phyloP scores from a whole-genome alignment of 83 land plant genomes.

The Picea mariana region DNA sequence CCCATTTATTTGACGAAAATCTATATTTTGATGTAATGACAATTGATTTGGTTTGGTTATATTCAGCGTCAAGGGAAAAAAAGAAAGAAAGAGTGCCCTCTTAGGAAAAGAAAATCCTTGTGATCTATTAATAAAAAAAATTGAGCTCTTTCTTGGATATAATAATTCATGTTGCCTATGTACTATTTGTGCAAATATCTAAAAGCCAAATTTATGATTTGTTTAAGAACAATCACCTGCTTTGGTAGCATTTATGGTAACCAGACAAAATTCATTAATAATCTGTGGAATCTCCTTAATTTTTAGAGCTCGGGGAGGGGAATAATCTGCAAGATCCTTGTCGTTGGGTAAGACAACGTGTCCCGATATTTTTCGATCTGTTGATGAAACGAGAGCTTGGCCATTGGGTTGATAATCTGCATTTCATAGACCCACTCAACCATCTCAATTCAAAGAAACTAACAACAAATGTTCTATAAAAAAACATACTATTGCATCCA shows the following conservation, averaged over 20 bases:
- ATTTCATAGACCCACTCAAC: neutral
- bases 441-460: no score
- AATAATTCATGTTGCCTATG: neutral
- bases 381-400: neutral
- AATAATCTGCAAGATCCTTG: neutral
- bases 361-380: neutral
- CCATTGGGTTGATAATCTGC: neutral
- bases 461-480: no score
- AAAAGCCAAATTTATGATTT: no score
- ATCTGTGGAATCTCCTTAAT: conserved; percentile 38
- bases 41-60: no score
- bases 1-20: no score
- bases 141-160: neutral
- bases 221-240: no score
- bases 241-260: no score
- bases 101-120: no score
- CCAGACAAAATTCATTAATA: conserved; percentile 18
- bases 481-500: no score
- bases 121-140: neutral
- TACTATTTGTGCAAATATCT: conserved; percentile 26
- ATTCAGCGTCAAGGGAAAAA: no score
- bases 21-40: no score
- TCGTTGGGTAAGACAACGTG: neutral
- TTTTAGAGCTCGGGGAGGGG: conserved; percentile 20
- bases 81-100: no score